phyloP scores from a whole-genome alignment of 1,284 basidiomycete genomes.

The Ustilago tritici region DNA sequence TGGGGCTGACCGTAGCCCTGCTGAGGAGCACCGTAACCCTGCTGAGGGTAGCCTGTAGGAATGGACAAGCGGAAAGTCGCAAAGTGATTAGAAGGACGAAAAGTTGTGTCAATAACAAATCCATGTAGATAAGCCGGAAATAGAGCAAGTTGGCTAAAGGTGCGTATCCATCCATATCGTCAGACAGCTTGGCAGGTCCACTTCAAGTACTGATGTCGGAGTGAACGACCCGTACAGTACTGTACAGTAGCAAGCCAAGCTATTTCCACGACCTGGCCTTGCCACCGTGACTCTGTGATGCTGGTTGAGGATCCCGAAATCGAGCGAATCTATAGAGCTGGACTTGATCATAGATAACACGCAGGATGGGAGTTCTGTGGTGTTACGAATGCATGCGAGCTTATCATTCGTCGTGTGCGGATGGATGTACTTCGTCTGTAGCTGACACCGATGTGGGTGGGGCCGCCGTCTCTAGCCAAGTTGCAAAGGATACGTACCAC shows the following conservation, averaged over 20 bases:
- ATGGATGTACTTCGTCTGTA: constrained; percentile 6
- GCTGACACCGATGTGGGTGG: neutral
- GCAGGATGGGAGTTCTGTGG: no score
- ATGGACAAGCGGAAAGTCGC: neutral
- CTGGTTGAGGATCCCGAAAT: neutral
- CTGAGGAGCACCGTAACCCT: neutral
- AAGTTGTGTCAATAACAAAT: neutral
- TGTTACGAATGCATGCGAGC: neutral
- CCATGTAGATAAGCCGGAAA: neutral
- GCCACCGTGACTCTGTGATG: neutral
- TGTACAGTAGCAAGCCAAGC: neutral
- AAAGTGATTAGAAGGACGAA: neutral
- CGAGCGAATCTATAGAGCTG: neutral
- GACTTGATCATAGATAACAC: neutral
- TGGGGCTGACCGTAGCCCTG: constrained; percentile 45
- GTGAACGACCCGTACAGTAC: neutral
- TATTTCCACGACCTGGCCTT: neutral
- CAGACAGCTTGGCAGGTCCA: no score
- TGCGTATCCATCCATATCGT: neutral
- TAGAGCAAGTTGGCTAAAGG: neutral
- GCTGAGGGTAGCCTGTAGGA: constrained; percentile 46
- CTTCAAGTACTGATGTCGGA: neutral
- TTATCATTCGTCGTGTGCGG: neutral
- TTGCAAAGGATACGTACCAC: constrained; percentile 35
- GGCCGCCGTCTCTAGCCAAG: constrained; percentile 13